Evolutionary conservation across 2,329 filamentous ascomycete genomes (phyloP), one percentile per base, ranked within the genome.

Genomic region (Paraphaeosphaeria sporulosa): DNA sequence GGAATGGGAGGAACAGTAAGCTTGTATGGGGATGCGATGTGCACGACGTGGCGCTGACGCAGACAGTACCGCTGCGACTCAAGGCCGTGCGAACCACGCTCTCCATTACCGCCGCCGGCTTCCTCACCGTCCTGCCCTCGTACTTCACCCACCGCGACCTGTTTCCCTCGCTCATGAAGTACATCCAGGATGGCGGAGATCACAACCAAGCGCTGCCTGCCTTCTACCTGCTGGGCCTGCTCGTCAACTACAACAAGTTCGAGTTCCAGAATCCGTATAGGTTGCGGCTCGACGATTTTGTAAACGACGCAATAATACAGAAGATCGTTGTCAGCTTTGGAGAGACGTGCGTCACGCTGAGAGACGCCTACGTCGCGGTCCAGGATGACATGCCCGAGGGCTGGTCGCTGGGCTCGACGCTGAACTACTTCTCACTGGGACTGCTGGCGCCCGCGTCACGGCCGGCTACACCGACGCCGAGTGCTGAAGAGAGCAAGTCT

Each of bases 171-270:
- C 85, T 98, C 56, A 97, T 97, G 88, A 97, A 96, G 91, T 91
- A 93, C 74, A 87, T 96, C 61, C 90, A 95, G 81, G 92, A 96
- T 66, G 86, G 89, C 47, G 89, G 93, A 62, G 84, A 85, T 25
- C 36, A 80, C 83, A 19, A 84, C 85, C 70, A 87, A 87, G 59
- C 86, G 56, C 54, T 92, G 46, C 87, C 91, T 60, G 90, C 94
- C 0, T 93, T 97, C 67, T 87, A 90, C 15, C 85, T 98, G 10
- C 84, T 97, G 21, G 94, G 94, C 13, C 84, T 98, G 4, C 83
- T 99, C 55, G 91, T 92, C 65, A 99, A 98, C 80, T 98, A 98
- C 85, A 98, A 99, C 85, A 99, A 98, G 78, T 99, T 99, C 73
- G 95, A 99, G 78, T 94, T 96, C 59, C 94, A 97, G 75, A 99